Percentiles rank a stretch among this genome's conserved stretches.
Evolutionary conservation across 805 yeast species (phyloP).

Genomic region (Saturnispora sanitii): DNA sequence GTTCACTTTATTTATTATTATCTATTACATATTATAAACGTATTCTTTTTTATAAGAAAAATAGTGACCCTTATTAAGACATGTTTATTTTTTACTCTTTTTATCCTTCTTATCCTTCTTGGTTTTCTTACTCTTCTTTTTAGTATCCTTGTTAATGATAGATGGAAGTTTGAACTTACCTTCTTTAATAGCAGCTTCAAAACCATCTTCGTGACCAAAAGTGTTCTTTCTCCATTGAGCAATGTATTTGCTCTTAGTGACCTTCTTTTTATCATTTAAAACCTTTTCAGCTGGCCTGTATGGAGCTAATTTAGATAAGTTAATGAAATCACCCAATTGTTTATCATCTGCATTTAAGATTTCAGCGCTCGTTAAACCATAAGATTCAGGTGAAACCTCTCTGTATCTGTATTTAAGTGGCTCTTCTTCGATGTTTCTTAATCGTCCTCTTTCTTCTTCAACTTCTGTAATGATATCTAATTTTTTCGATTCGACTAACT

Average conservation of each 20-base stretch:
- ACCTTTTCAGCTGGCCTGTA: slow-evolving; percentile 69
- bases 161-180: slow-evolving; percentile 20
- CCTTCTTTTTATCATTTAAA: slow-evolving; percentile 73
- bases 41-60: slow-evolving; percentile 1
- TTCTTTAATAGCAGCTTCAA: slow-evolving; percentile 20
- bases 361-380: slow-evolving; percentile 77
- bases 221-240: slow-evolving; percentile 85
- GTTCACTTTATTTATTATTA: no score
- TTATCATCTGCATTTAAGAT: slow-evolving; percentile 84
- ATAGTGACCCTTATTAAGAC: not conserved
- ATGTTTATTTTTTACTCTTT: slow-evolving; percentile 16
- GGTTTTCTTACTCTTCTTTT: slow-evolving; percentile 9
- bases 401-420: slow-evolving; percentile 54
- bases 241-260: slow-evolving; percentile 69
- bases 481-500: slow-evolving; percentile 67
- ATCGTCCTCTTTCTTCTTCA: slow-evolving; percentile 55
- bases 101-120: slow-evolving; percentile 14
- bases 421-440: slow-evolving; percentile 27
- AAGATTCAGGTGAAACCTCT: slow-evolving; percentile 91
- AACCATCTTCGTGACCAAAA: slow-evolving; percentile 39
- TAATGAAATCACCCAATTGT: slow-evolving; percentile 73
- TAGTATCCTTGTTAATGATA: slow-evolving; percentile 17
- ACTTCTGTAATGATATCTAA: slow-evolving; percentile 58
- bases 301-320: slow-evolving; percentile 89
- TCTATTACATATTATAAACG: no score